These are phyloP conservation scores for Scedosporium aurantiacum DNA, from an alignment of 2,329 filamentous ascomycete species.

Conservation along the genomic window DNA sequence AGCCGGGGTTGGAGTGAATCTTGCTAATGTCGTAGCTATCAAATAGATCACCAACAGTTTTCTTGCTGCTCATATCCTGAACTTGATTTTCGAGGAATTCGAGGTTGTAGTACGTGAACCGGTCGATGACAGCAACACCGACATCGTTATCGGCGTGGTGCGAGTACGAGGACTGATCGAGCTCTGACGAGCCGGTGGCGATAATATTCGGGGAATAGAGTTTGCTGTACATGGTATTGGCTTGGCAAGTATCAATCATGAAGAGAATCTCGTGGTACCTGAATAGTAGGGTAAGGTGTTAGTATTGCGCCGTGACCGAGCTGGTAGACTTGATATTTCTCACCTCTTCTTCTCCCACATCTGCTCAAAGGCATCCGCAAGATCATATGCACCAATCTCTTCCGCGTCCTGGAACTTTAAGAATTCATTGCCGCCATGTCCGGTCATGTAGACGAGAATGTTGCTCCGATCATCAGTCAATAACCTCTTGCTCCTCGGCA, in stretches of 20 bases:
- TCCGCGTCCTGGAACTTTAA: conserved; percentile 97
- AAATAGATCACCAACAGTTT: conserved; percentile 86
- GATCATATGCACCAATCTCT: conserved; percentile 90
- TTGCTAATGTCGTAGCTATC: conserved; percentile 92
- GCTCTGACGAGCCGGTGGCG: conserved; percentile 88
- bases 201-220: conserved; percentile 98
- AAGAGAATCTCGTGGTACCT: conserved; percentile 95
- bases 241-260: conserved; percentile 99
- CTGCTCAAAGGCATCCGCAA: conserved; percentile 95
- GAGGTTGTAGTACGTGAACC: conserved; percentile 97
- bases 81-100: conserved; percentile 92
- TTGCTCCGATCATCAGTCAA: conserved; percentile 94
- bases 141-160: conserved; percentile 98
- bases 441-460: conserved; percentile 98
- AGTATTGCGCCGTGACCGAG: neutral
- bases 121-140: conserved; percentile 93
- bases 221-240: conserved; percentile 98
- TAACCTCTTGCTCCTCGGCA: conserved; percentile 86
- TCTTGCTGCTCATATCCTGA: conserved; percentile 72
- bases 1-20: conserved; percentile 85
- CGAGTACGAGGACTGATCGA: conserved; percentile 93
- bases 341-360: conserved; percentile 99
- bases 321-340: conserved; percentile 5
- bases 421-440: conserved; percentile 95
- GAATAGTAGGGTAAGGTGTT: neutral